Conservation (phyloP, 1,284 basidiomycete species). For the Sutorius eximius region DNA sequence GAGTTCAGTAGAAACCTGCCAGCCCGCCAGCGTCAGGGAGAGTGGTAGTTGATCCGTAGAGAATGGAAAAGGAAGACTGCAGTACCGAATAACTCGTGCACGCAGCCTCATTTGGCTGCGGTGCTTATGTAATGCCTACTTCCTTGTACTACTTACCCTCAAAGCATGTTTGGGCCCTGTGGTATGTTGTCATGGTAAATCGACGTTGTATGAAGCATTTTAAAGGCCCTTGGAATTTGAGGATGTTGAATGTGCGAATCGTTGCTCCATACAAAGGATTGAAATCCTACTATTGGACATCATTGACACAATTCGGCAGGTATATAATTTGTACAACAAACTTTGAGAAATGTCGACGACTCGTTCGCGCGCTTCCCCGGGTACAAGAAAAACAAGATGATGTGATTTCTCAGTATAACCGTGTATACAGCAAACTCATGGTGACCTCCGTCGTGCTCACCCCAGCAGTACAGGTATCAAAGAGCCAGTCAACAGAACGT, state of each 20-base stretch:
- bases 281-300: background rate
- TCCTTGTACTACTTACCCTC: background rate
- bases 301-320: too few relatives aligned
- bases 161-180: background rate
- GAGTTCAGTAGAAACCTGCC: conserved; percentile 4
- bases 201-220: background rate
- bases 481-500: background rate
- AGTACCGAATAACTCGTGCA: background rate
- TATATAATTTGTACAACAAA: background rate
- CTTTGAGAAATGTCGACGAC: background rate
- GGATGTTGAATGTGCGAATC: background rate
- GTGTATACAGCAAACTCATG: conserved; percentile 10
- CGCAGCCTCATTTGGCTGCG: background rate
- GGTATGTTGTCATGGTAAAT: background rate
- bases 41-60: conserved; percentile 2
- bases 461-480: conserved; percentile 3
- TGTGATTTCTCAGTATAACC: background rate
- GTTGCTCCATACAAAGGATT: background rate
- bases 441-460: background rate
- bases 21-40: conserved; percentile 2
- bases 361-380: background rate
- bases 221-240: background rate
- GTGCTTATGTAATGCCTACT: conserved; percentile 12
- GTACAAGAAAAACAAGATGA: background rate
- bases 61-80: background rate